Conservation (phyloP, 139 green algal genomes). For the Microglena sp. region DNA sequence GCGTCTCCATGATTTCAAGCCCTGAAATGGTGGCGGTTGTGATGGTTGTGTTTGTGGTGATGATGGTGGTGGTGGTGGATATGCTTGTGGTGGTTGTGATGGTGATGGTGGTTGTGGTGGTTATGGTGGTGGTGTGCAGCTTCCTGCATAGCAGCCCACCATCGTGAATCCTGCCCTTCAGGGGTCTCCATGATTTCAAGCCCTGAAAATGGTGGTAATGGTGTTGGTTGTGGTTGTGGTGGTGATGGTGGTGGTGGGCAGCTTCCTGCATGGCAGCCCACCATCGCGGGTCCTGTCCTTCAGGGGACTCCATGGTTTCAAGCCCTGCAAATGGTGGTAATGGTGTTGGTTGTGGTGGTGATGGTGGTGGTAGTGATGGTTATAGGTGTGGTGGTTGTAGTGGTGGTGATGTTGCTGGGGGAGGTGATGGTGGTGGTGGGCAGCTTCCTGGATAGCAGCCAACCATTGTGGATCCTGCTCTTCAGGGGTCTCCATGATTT, state of each 20-base stretch:
- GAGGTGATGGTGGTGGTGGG: too few relatives aligned
- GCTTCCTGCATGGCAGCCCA: conserved; percentile 16
- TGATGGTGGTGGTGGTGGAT: too few relatives aligned
- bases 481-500: conserved; percentile 20
- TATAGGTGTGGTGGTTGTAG: too few relatives aligned
- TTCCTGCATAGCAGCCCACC: conserved; percentile 20
- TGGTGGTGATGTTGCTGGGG: too few relatives aligned
- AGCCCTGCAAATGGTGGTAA: conserved; percentile 26
- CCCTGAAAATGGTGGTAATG: conserved; percentile 21
- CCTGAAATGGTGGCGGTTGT: conserved; percentile 21
- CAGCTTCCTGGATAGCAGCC: conserved; percentile 10
- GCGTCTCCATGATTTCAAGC: conserved; percentile 23
- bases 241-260: too few relatives aligned
- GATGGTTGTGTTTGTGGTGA: too few relatives aligned
- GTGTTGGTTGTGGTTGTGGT: too few relatives aligned
- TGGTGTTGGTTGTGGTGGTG: too few relatives aligned
- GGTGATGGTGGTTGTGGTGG: too few relatives aligned
- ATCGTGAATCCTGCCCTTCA: conserved; percentile 20
- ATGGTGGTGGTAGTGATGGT: too few relatives aligned
- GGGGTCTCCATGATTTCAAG: conserved; percentile 22
- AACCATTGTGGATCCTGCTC: conserved; percentile 22
- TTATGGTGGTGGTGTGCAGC: too few relatives aligned
- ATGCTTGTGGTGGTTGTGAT: too few relatives aligned
- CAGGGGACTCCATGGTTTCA: conserved; percentile 18
- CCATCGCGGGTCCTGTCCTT: conserved; percentile 22